phyloP scores from a whole-genome alignment of 345 rosid species.

The Syzygium aromaticum region DNA sequence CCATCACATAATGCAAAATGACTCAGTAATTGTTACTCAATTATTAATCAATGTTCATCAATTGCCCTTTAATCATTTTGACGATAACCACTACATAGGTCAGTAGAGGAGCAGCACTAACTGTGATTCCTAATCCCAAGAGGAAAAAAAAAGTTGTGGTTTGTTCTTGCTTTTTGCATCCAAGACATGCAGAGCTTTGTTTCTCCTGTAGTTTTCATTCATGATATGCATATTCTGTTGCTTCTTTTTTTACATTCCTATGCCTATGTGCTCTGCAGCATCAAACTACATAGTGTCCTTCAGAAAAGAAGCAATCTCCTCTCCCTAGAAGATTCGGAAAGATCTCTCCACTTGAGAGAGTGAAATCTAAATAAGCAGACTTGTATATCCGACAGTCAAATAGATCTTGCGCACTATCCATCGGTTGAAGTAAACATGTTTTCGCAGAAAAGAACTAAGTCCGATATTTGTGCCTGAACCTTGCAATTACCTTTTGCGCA shows the following conservation, averaged over 20 bases:
- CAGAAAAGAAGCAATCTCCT: neutral
- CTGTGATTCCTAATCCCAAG: neutral
- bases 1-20: neutral
- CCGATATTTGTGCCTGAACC: neutral
- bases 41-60: neutral
- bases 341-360: neutral
- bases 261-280: neutral
- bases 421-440: neutral
- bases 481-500: neutral
- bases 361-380: neutral
- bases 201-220: neutral
- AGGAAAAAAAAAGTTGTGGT: neutral
- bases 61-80: neutral
- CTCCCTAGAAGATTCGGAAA: neutral
- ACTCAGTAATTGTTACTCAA: neutral
- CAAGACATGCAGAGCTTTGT: neutral
- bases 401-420: neutral
- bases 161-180: neutral
- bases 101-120: neutral
- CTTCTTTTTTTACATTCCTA: neutral
- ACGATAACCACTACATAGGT: neutral
- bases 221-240: neutral
- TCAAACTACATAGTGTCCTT: neutral
- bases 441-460: neutral
- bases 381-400: neutral